Evolutionary conservation across 495 filamentous ascomycete species (phyloP), one percentile per base, ranked within the genome.

Genomic region (Daldinia caldariorum): DNA sequence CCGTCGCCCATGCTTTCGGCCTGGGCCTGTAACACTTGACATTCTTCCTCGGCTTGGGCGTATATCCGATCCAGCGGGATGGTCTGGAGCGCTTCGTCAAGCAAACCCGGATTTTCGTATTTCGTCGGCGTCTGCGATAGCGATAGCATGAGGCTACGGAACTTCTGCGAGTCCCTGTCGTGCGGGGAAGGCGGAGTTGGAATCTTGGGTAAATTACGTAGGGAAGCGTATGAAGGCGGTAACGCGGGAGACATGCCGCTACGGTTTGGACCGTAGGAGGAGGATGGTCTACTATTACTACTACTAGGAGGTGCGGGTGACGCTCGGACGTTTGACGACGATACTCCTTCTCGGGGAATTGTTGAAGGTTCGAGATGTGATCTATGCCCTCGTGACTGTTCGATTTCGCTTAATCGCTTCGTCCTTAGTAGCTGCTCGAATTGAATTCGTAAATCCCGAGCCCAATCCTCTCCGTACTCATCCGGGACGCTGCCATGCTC

Each of bases 21-120:
- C 76, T 94, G 87, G 0, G 93, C 95, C 71, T 91, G 87, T 63
- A 97, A 81, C 41, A 97, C 89, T 71, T 97, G 90, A 59, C 86
- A 88, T 76, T 98, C 94, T 72, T 98, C 94, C 75, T 98, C 93
- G 39, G 95, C 95, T 74, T 97, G 94, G 53, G 89, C 86, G 78
- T 98, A 97, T 74, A 99, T 90, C 68, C 90, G 88, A 72, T 97
- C 92, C n/a, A 98, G 79, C 0, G 96, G 96, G 50, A 99, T 92
- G 18, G 88, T 82, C 43, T 89, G 85, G 14, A 99, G 81, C 5
- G 95, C 96, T 78, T 98, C 96, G 78, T 99, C 95, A 39, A 99
- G 84, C 35, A 98, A 83, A 38, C 95, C 96, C 0, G 96, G 95
- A 76, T 99, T 98, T 81, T 99, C 95, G 80, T 97, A 99, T 76